A percentile compares a stretch with the other conserved stretches of the same genome.
Conservation (phyloP, 2,329 filamentous ascomycete genomes). For the Aschersonia sp. region DNA sequence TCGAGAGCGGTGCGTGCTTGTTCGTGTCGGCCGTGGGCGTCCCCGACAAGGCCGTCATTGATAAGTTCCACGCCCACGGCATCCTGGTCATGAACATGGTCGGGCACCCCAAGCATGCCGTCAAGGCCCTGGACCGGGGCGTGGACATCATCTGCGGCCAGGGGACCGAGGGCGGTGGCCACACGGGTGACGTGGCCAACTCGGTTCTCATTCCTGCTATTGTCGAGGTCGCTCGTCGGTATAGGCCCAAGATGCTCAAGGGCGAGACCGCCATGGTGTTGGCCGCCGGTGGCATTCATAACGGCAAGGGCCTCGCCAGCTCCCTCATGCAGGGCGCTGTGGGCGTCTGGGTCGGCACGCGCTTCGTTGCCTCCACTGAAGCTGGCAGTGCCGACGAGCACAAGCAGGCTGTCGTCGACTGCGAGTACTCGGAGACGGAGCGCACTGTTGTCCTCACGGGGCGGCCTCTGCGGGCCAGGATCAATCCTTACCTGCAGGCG, state of each 20-base stretch:
- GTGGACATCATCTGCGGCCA: conserved; percentile 89
- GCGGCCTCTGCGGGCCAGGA: conserved; percentile 63
- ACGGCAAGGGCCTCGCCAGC: conserved; percentile 67
- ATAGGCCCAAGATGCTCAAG: conserved; percentile 54
- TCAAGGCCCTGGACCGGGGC: conserved; percentile 73
- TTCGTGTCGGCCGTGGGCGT: conserved; percentile 87
- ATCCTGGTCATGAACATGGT: conserved; percentile 97
- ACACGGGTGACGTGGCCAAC: conserved; percentile 78
- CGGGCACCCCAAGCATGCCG: conserved; percentile 78
- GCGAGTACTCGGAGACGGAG: conserved; percentile 64
- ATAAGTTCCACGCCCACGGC: conserved; percentile 61
- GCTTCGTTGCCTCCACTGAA: conserved; percentile 75
- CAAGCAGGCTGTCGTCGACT: conserved; percentile 72
- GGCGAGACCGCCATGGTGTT: conserved; percentile 66
- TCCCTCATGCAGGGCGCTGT: conserved; percentile 77
- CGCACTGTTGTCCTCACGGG: conserved; percentile 74
- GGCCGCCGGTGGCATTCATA: conserved; percentile 76
- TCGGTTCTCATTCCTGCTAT: conserved; percentile 80
- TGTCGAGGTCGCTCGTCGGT: conserved; percentile 65
- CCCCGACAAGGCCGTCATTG: conserved; percentile 59
- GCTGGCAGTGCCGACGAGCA: conserved; percentile 70
- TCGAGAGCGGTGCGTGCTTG: conserved; percentile 67
- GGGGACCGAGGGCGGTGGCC: conserved; percentile 84
- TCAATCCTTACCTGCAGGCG: conserved; percentile 68
- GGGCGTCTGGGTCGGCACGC: conserved; percentile 88